Base-by-base conservation (phyloP, 2,329 filamentous ascomycete species). In the Trichoderma koningii region DNA sequence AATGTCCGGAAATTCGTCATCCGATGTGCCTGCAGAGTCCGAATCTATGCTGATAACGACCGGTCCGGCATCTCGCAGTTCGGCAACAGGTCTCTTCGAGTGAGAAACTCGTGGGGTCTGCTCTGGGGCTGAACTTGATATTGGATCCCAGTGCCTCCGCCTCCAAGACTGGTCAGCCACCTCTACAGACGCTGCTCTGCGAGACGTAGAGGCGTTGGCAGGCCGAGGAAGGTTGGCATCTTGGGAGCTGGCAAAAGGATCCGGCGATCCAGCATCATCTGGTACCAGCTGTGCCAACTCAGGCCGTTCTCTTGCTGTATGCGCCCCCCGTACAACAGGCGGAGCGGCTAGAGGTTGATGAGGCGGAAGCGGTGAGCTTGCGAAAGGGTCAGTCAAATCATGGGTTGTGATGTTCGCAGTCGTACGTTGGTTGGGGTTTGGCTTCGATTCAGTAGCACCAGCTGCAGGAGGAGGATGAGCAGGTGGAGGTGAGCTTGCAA, bases 61-160 rank as follows among this genome's bases (percentile, higher is more conserved):
- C 14, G 41, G 50, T 26, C 47, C 41, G 2, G 28, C 23, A 10
- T 17, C 9, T 21, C 26, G 34, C 28, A 23, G 12, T 1, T 4
- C 66, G 61, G 6, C 71, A 65, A 7, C 70, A 63, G 53, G 57
- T 1, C 41, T 63, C 17, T 64, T 66, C 2, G 70, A 63, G 10
- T 69, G 66, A 3, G 66, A 69, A 0, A 61, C 64, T 21, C 69
- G 73, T 0, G 67, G 68, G 12, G 67, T 59, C 3, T 65, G 64
- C 52, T 83, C 78, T 1, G 82, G 83, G 4, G 81, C 82, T 1
- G 81, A 84, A 70, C 82, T 85, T 0, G 82, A 85, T 57, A 84
- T 84, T 0, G 81, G 82, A 69, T 83, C 81, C 81, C 57, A 66
- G 53, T 63, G 50, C 47, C 45, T 51, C 21, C 23, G 34, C 14